Percentiles rank a stretch among this genome's conserved stretches.
These are phyloP conservation scores for Talaromyces marneffei DNA, from an alignment of 2,329 filamentous ascomycete species.

Conservation along the genomic window DNA sequence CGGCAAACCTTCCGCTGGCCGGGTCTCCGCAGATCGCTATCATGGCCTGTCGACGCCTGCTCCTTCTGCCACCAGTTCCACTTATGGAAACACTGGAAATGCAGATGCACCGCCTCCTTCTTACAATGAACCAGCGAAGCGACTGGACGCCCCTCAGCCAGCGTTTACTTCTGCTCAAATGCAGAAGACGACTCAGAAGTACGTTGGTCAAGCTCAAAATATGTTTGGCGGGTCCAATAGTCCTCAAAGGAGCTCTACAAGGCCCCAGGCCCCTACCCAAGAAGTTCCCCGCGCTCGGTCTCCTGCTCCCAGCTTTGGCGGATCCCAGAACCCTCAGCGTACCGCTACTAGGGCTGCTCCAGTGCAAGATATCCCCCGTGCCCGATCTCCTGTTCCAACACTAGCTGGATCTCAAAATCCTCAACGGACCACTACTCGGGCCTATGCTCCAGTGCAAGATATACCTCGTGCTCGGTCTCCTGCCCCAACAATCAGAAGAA, in stretches of 20 bases:
- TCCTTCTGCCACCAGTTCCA: conserved; percentile 41
- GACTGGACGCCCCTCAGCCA: conserved; percentile 81
- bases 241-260: conserved; percentile 53
- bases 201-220: conserved; percentile 72
- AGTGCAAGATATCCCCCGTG: conserved; percentile 40
- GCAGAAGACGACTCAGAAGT: conserved; percentile 90
- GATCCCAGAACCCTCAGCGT: conserved; percentile 32
- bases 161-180: conserved; percentile 91
- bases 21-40: conserved; percentile 94
- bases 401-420: conserved; percentile 31
- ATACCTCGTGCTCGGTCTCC: conserved; percentile 56
- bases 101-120: conserved; percentile 69
- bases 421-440: conserved; percentile 20
- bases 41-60: conserved; percentile 85
- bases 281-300: conserved; percentile 53
- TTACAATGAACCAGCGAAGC: conserved; percentile 70
- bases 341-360: conserved; percentile 16
- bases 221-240: conserved; percentile 55
- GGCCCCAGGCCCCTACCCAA: conserved; percentile 43
- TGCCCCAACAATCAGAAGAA: conserved; percentile 30
- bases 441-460: conserved; percentile 28
- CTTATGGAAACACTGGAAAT: conserved; percentile 29
- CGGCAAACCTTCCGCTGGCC: conserved; percentile 68
- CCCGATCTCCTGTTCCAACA: conserved; percentile 53
- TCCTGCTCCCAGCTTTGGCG: conserved; percentile 42